Evolutionary conservation across 495 filamentous ascomycete species (phyloP), one percentile per base, ranked within the genome.

Genomic region (Penicillium egyptiacum): DNA sequence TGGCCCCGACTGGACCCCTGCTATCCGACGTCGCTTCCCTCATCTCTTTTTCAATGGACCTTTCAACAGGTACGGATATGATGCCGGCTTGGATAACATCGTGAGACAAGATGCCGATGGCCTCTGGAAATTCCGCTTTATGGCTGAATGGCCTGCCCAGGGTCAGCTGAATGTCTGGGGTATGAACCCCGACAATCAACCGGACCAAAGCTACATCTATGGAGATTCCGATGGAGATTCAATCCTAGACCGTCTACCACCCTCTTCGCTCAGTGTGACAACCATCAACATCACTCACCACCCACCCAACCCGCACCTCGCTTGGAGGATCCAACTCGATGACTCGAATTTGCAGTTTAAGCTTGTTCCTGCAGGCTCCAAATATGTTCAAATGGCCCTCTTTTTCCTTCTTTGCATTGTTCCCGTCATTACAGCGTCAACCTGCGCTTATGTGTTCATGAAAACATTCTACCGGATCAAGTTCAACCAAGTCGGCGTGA

Each of bases 131-230:
- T 79, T 81, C 63, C 74, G 83, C 49, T 84, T 85, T 60, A 80
- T 87, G 80, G 71, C 80, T 4, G 86, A 89, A 60, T 88, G 80
- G 79, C 86, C 86, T 11, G 77, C 81, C 12, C 70, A 78, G 40
- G 84, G 85, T 58, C 83, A 86, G 57, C 70, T 88, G 56, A 89
- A 88, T 59, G 74, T 83, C 2, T 89, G 86, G 86, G 86, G 86
- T 39, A 83, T 87, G 60, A 85, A 88, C 59, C 78, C 79, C 0
- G 80, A 88, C 67, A 84, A 85, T 16, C 71, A 82, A 59, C 86
- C 86, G 3, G 86, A 88, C 59, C 70, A 83, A 48, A 79, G 78
- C 16, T 78, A 72, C 31, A 74, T 86, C 4, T 80, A 76, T 50
- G 86, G 86, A 30, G 86, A 88, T 59, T 77, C 84, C 5, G 81